Evolutionary conservation across 2,329 filamentous ascomycete genomes (phyloP), one percentile per base, ranked within the genome.

Genomic region (Trichoderma simmonsii): DNA sequence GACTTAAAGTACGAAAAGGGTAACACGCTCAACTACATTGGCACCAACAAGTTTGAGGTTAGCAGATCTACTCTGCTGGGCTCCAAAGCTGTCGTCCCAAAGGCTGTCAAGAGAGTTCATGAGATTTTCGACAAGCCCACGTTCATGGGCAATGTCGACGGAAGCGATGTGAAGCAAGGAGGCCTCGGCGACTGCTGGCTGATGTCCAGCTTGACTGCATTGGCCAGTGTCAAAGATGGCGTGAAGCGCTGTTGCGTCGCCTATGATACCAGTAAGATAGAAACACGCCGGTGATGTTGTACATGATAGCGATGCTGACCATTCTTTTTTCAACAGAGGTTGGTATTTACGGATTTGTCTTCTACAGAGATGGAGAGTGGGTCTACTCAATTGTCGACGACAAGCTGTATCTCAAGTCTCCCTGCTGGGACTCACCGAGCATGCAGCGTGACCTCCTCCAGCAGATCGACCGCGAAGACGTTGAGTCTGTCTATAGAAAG

Each of bases 331-430:
- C n/a, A 9, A 2, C 59, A 81, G 79, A 80, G 74, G 90, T 96
- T 65, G 93, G 94, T 9, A 94, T 97, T 4, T 97, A 97, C 77
- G 94, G 94, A 1, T 97, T 97, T 77, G 93, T 97, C 63, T 97
- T 97, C 79, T 93, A 92, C 79, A 85, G 93, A 79, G 94, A 97
- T 77, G 94, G 94, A 68, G 93, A 96, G 81, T 97, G 94, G 94
- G 92, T 95, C 71, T 94, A 94, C 76, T 94, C 93, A 72, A 95
- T 97, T 73, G 90, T 97, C 72, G 94, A 97, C 78, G 94, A 97
- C 81, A 97, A 97, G 81, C 86, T 97, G 3, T 97, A 93, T 79
- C 87, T 97, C 21, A 93, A 91, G 73, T 93, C 92, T 2, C 92
- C 93, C 5, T 91, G 92, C 78, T 97, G 93, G 83, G 93, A 97